phyloP scores from a whole-genome alignment of 306 rosid species.

The Prinsepia uniflora region DNA sequence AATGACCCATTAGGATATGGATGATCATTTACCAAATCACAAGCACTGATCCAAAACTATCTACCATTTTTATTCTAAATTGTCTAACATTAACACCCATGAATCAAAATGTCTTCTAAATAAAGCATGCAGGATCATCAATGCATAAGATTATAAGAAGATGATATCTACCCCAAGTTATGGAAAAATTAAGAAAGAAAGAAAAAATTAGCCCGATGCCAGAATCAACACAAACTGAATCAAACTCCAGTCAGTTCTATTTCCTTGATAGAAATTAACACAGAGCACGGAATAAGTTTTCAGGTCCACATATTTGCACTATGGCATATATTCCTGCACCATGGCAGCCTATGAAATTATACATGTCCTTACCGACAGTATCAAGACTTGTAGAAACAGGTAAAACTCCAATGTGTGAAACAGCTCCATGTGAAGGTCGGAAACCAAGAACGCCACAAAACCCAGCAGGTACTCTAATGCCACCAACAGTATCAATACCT shows the following conservation, averaged over 20 bases:
- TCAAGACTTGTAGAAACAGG: constrained; percentile 83
- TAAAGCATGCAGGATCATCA: no score
- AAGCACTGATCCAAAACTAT: no score
- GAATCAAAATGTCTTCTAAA: no score
- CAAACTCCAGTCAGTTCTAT: not conserved
- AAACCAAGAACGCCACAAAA: constrained; percentile 89
- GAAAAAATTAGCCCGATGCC: no score
- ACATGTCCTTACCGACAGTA: constrained; percentile 63
- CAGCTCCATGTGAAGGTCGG: constrained; percentile 90
- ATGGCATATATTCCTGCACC: constrained; percentile 4
- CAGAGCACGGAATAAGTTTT: not conserved
- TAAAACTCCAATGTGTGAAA: constrained; percentile 65
- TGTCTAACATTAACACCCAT: no score
- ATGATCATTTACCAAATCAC: no score
- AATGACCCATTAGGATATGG: no score
- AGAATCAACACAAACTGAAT: no score
- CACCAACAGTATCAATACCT: constrained; percentile 94
- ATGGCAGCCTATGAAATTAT: constrained; percentile 14
- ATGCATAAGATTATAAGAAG: no score
- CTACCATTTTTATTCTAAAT: no score
- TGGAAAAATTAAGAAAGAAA: no score
- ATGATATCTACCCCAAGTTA: no score
- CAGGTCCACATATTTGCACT: not conserved
- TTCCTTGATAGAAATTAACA: not conserved
- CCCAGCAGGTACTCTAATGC: constrained; percentile 91